Evolutionary conservation across 2,329 filamentous ascomycete species (phyloP), one percentile per base, ranked within the genome.

Genomic region (Phoma sp.): DNA sequence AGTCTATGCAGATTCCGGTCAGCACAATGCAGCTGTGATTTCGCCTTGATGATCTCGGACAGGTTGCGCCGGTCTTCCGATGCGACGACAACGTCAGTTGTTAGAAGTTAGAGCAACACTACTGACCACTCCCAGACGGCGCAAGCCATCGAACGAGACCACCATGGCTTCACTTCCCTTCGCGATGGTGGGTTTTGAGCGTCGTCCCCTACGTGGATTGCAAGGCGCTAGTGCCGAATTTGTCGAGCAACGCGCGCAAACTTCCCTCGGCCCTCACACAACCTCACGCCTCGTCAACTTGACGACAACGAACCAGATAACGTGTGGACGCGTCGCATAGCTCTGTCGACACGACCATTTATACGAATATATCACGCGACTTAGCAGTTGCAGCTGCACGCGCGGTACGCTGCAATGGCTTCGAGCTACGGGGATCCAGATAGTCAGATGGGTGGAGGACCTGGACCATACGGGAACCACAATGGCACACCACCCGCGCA

Each of bases 391-490:
- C 43, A 52, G 30, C 38, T 40, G 39, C 51, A 50, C 35, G 59
- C 57, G 59, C 60, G 48, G 33, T 13, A 18, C 61, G 43, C 30
- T 42, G 35, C 44, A 50, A 74, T 73, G 72, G 61, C 72, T 33
- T 65, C 67, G 36, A 62, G 48, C 47, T 75, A 75, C 53, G 63
- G 64, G 48, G 71, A 74, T 33, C 63, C 71, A 37, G 68, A 72
- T 53, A 61, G 66, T 58, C 69, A 73, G 40, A 67, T 72, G 61
- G 65, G 68, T 45, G 70, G 65, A 54, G 63, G 60, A 37, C 60
- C 69, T 24, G 68, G 67, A 44, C 67, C 73, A 46, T 75, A 74
- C 57, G 67, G 62, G 25, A 68, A 68, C 35, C 73, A 74, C 53
- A 73, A 73, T 53, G 71, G 67, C 52, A 66, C 69, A 48, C 61